Evolutionary conservation across 805 yeast genomes (phyloP), one percentile per base, ranked within the genome.

Genomic region (Candida ponderosae): DNA sequence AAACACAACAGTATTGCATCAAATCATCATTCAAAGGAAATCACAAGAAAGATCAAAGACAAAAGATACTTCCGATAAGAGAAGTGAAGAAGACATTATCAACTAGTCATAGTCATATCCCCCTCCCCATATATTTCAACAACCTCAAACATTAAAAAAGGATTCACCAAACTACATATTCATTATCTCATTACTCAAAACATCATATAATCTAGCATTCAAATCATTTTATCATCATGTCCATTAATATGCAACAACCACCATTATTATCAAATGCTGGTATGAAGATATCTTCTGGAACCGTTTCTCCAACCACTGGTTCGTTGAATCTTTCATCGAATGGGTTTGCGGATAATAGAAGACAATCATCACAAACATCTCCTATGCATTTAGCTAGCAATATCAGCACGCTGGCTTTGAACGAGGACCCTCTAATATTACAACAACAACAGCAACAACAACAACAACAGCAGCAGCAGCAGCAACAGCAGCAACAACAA

Each of bases 371-470:
- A 21, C n/a, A 7, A 24, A 24, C 27, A 11, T 24, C 27, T 9
- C 27, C 27, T 11, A 6, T 24, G 13, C 10, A 24, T 24, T 24
- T 24, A 13, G 10, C 27, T 6, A 24, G n/a, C 5, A 24, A 24
- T 10, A 24, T 24, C 5, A 24, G 13, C 13, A 13, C 27, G 13
- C 13, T 24, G 13, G 4, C 27, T 24, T 24, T 24, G 13, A 31
- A 26, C 23, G 17, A 16, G 9, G 27, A 24, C 13, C 27, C 27
- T 9, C 13, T 24, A 24, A n/a, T n/a, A n/a, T 34, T 35, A 10
- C 18, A 31, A 10, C 37, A 37, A 26, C 41, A 38, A 23, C 31
- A 29, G 9, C 40, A 36, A 18, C 40, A 36, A 17, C 39, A 32
- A 16, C 39, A 40, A 26, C 38, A 31, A 15, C 35, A 27, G 11